Evolutionary conservation across 345 rosid genomes (phyloP), one percentile per base, ranked within the genome.

Genomic region (Gossypium sturtianum): DNA sequence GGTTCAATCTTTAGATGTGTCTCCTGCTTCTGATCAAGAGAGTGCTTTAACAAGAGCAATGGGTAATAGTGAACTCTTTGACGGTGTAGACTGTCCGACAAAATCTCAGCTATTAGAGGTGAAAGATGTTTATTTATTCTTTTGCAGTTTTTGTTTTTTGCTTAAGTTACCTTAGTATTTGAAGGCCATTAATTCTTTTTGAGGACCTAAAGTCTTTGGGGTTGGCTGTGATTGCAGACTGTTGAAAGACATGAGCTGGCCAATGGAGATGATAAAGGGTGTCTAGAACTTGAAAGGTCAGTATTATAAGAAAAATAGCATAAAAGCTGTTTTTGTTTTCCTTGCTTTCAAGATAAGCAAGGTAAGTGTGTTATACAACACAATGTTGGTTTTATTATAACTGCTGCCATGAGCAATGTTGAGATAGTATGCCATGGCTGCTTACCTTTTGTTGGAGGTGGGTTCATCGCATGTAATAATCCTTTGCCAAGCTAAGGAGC

Each of bases 21-120:
- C 75, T 79, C 72, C 29, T 49, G 78, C 66, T 73, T 79, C 82
- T 67, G 74, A 77, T 75, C 62, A 61, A 73, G 74, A 76, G 61
- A 51, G 48, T 74, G 79, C 44, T 65, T 78, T 78, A 69, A 63
- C 47, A 27, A 77, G 78, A 52, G 83, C 74, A 74, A 48, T 79
- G 74, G 74, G 78, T 81, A 71, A 77, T 23, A 76, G 79, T 68
- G 77, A 81, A 17, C 38, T 84, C 52, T 84, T 79, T 44, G 69
- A 58, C 54, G 71, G 62, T 57, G 75, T 59, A 61, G 79, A 70
- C 75, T 61, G 68, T 78, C 64, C 71, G 56, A 56, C 34, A 23
- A 29, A 69, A 72, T 75, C 67, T 66, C 80, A 51, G 54, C 64
- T 54, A 27, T 52, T 53, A 34, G 59, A 82, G 85, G 82, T 82